Conservation (phyloP, 768 basidiomycete species). For the Lepiota venenata region DNA sequence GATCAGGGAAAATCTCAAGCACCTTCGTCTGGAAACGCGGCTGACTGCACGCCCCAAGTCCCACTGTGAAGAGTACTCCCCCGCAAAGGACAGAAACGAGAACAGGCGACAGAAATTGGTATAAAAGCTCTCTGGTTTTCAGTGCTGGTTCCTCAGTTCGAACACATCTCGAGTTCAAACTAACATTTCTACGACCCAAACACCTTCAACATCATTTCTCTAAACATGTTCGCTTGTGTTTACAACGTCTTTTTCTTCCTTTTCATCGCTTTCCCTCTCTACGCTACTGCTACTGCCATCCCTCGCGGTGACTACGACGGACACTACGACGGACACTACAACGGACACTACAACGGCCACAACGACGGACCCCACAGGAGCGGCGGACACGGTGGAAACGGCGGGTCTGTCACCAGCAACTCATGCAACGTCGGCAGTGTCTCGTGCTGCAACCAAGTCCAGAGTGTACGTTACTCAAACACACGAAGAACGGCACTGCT, state of each 20-base stretch:
- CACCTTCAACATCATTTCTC: background rate
- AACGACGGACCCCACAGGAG: too few species aligned
- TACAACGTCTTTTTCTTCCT: conserved; percentile 16
- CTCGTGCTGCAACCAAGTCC: conserved; percentile 20
- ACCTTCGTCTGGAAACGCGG: too few species aligned
- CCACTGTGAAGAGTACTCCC: too few species aligned
- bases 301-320: too few species aligned
- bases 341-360: too few species aligned
- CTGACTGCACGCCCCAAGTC: too few species aligned
- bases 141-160: conserved; percentile 11
- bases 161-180: conserved; percentile 10
- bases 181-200: background rate
- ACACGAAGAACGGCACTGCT: background rate
- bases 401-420: background rate
- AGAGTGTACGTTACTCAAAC: conserved; percentile 9
- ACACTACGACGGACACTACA: too few species aligned
- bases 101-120: too few species aligned
- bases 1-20: too few species aligned
- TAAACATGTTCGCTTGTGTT: conserved; percentile 19
- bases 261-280: conserved; percentile 19
- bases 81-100: too few species aligned
- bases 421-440: conserved; percentile 19
- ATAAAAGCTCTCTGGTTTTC: too few species aligned
- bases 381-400: too few species aligned
- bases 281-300: conserved; percentile 17